Conservation (phyloP, 768 basidiomycete species). For the Pholiota molesta region DNA sequence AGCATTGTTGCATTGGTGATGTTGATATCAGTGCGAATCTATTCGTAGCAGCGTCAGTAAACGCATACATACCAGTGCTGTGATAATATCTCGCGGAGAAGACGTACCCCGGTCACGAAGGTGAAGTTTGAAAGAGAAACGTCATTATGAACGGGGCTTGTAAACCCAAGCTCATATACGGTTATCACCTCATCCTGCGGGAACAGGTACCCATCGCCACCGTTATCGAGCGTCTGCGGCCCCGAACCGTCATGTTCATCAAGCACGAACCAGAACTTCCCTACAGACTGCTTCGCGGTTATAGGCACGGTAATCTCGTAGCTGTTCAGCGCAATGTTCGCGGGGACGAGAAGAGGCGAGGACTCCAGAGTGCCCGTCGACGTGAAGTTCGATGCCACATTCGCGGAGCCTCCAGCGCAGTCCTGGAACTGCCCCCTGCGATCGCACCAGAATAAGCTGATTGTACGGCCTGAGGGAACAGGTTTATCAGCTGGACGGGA, state of each 20-base stretch:
- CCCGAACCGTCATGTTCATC: neutral
- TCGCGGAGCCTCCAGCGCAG: neutral
- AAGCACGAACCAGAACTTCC: neutral
- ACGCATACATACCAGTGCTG: neutral
- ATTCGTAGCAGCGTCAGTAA: neutral
- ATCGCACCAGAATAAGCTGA: neutral
- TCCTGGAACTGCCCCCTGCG: neutral
- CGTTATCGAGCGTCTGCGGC: neutral
- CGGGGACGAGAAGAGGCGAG: neutral
- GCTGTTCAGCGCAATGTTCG: neutral
- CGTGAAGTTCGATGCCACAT: neutral
- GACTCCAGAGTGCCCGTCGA: no score
- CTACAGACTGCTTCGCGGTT: neutral
- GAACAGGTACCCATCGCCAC: neutral
- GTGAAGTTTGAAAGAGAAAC: neutral
- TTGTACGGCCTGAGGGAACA: neutral
- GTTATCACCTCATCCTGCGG: neutral
- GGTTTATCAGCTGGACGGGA: neutral
- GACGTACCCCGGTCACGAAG: neutral
- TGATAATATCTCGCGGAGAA: neutral
- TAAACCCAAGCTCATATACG: neutral
- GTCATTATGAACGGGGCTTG: neutral
- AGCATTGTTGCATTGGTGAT: neutral
- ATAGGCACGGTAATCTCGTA: neutral
- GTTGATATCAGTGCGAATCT: neutral